phyloP scores from a whole-genome alignment of 257 asterid species.

The Jacaranda mimosifolia region DNA sequence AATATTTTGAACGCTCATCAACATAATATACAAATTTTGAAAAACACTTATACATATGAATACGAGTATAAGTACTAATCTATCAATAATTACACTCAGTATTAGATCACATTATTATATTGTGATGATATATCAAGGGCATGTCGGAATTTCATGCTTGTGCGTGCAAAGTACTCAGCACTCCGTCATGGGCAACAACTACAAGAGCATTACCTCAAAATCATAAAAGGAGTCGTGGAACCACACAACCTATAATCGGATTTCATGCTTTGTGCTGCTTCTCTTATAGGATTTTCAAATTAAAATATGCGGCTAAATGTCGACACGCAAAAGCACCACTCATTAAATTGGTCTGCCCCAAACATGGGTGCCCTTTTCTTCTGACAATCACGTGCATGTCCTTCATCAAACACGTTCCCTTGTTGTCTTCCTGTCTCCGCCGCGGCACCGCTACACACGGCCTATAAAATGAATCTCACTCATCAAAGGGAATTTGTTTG shows the following conservation, averaged over 20 bases:
- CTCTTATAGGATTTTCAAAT: neutral
- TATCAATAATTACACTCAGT: neutral
- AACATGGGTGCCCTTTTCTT: constrained; percentile 31
- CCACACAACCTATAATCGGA: constrained; percentile 33
- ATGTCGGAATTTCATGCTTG: constrained; percentile 19
- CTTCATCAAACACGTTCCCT: constrained; percentile 42
- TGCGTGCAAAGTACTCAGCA: constrained; percentile 17
- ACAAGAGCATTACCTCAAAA: constrained; percentile 32
- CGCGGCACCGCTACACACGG: constrained; percentile 11
- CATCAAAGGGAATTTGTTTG: neutral
- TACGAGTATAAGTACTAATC: too few relatives aligned
- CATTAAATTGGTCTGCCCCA: neutral
- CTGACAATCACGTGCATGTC: constrained; percentile 53
- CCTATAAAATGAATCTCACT: neutral
- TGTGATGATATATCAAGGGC: neutral
- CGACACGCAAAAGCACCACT: constrained; percentile 31
- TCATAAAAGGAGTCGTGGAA: constrained; percentile 43
- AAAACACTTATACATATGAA: too few relatives aligned
- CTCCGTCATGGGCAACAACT: constrained; percentile 37
- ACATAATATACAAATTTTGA: too few relatives aligned
- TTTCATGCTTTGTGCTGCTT: constrained; percentile 11
- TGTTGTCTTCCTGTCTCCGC: constrained; percentile 33
- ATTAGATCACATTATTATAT: neutral
- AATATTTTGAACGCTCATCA: too few relatives aligned
- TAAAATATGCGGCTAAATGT: constrained; percentile 9